phyloP scores from a whole-genome alignment of 768 basidiomycete species.

The Boletus coccyginus region DNA sequence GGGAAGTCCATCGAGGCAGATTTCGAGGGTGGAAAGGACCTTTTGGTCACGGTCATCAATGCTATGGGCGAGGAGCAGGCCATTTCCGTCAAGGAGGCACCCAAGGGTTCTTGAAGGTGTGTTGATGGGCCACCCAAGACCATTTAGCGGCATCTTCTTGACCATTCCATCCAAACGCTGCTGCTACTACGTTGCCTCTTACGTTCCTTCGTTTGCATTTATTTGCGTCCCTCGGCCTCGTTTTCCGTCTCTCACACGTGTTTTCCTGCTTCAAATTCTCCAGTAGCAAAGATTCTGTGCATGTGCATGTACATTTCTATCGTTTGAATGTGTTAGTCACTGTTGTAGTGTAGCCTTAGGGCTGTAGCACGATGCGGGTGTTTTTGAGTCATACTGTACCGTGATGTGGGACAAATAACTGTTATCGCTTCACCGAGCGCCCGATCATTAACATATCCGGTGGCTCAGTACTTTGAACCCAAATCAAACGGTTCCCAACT shows the following conservation, averaged over 20 bases:
- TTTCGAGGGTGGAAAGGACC: conserved; percentile 87
- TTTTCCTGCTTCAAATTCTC: conserved; percentile 18
- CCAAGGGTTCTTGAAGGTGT: conserved; percentile 47
- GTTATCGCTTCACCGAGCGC: not conserved
- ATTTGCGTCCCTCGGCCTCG: conserved; percentile 8
- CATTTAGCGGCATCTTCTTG: not conserved
- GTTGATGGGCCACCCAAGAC: not conserved
- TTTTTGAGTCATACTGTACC: not conserved
- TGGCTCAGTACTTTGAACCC: not conserved
- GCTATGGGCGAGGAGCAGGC: conserved; percentile 95
- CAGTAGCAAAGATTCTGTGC: conserved; percentile 21
- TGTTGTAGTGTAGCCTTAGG: conserved; percentile 24
- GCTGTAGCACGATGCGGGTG: conserved; percentile 12
- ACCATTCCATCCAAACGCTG: not conserved
- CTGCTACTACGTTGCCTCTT: not conserved
- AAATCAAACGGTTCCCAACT: conserved; percentile 1
- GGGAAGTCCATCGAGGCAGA: conserved; percentile 64
- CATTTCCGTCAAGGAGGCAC: conserved; percentile 87
- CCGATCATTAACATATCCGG: not conserved
- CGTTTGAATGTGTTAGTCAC: conserved; percentile 27
- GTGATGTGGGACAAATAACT: conserved; percentile 3
- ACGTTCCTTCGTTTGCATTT: conserved; percentile 19
- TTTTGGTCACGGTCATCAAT: conserved; percentile 79
- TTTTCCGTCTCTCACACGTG: conserved; percentile 7
- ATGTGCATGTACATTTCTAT: conserved; percentile 27